phyloP scores from a whole-genome alignment of 805 yeast species.

The Priceomyces fermenticarens region DNA sequence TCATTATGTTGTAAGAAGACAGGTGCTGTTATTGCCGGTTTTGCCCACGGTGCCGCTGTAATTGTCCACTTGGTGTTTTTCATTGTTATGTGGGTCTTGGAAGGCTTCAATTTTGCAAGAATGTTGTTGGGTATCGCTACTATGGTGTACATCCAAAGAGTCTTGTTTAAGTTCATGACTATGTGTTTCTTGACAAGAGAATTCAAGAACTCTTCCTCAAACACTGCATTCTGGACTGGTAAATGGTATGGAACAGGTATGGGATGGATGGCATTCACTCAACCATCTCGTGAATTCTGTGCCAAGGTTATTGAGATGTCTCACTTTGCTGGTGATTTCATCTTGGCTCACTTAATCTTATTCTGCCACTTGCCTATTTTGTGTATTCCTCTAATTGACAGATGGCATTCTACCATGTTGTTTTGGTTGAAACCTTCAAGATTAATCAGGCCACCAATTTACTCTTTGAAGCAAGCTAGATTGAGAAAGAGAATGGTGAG shows the following conservation, averaged over 20 bases:
- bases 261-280: conserved; percentile 92
- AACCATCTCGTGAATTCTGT: conserved; percentile 91
- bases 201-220: conserved; percentile 91
- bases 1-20: conserved; percentile 96
- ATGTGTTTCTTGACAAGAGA: conserved; percentile 83
- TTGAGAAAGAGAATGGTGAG: conserved; percentile 96
- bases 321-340: conserved; percentile 94
- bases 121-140: conserved; percentile 85
- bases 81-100: conserved; percentile 95
- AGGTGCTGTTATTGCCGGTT: conserved; percentile 90
- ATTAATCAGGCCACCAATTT: conserved; percentile 97
- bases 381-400: conserved; percentile 82
- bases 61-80: conserved; percentile 82
- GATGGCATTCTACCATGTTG: conserved; percentile 97
- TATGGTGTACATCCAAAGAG: conserved; percentile 82
- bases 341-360: conserved; percentile 85
- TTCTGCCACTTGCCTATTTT: conserved; percentile 88
- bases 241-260: conserved; percentile 95
- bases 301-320: conserved; percentile 94
- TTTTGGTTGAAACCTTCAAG: conserved; percentile 98
- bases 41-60: conserved; percentile 95
- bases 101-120: conserved; percentile 85
- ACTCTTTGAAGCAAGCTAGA: conserved; percentile 92
- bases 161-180: conserved; percentile 81
- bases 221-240: conserved; percentile 99